Evolutionary conservation across 2,329 filamentous ascomycete genomes (phyloP).

Genomic region (Knoxdaviesia capensis): DNA sequence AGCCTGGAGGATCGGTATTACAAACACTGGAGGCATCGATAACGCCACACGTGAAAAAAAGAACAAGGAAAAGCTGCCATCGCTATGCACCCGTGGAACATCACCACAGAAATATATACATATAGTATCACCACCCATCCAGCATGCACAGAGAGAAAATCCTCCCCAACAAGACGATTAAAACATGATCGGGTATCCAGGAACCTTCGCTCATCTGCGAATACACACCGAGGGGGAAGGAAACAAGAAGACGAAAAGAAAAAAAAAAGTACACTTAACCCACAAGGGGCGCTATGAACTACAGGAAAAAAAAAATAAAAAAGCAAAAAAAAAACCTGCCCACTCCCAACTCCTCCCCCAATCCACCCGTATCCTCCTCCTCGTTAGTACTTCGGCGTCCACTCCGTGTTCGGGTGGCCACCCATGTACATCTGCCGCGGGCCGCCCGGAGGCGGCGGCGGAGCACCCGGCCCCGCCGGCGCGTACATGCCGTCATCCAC

Average conservation of each 20-base stretch:
- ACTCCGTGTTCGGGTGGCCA: constrained; percentile 5
- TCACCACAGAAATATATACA: no score
- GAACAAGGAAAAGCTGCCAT: background rate
- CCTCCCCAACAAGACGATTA: background rate
- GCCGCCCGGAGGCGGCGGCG: background rate
- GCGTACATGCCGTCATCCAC: constrained; percentile 2
- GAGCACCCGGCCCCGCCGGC: background rate
- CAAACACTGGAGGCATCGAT: no score
- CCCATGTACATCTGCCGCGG: no score
- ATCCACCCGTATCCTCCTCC: background rate
- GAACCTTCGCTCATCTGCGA: no score
- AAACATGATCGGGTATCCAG: background rate
- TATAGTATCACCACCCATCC: no score
- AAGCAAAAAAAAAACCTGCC: background rate
- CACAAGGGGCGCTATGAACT: background rate
- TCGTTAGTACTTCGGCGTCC: constrained; percentile 1
- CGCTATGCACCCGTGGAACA: background rate
- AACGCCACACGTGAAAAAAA: background rate
- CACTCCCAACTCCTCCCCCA: background rate
- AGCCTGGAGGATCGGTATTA: no score
- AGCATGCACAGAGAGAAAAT: background rate
- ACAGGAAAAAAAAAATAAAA: background rate
- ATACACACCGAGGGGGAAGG: background rate
- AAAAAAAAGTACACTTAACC: background rate
- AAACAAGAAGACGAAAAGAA: background rate